Evolutionary conservation across 2,329 filamentous ascomycete species (phyloP), one percentile per base, ranked within the genome.

Genomic region (Diaporthe destruens): DNA sequence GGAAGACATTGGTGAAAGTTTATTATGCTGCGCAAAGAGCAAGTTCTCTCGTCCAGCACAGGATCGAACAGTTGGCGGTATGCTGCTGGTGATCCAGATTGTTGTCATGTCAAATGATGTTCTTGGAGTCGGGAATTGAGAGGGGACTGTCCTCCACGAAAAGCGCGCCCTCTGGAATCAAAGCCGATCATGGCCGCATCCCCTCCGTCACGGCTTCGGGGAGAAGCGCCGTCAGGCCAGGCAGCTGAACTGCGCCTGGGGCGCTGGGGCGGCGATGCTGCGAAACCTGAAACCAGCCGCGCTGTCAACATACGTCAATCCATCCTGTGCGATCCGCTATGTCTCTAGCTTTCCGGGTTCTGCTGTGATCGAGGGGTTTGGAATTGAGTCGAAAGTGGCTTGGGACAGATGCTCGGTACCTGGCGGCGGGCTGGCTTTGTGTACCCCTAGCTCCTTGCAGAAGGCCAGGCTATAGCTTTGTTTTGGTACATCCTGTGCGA

Each of bases 301-400:
- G 68, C 68, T 70, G 68, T 70, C 68, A 70, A 61, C 53, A 56
- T 61, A 57, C 55, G 68, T 54, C n/a, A 42, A 70, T 61, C 6
- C 55, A 61, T 9, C 47, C 55, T 61, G 68, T 36, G 23, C 68
- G 61, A 44, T 70, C 68, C 47, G 57, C 25, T 44, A 29, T 59
- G 55, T 61, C 55, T 54, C 57, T 42, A 39, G 29, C 23, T 29
- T 53, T 44, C 57, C 34, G 55, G 49, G 25, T 49, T 29, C 44
- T 61, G 68, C 68, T 44, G 68, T 70, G 68, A 20, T 51, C 47
- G 47, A 61, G 55, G 36, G 55, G 55, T 54, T 42, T 29, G 49
- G 44, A 42, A 42, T 36, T 61, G 55, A n/a, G 44, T 61, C 42
- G 55, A 61, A 18, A 57, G 57, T 54, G 56, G 68, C 55, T 42